Base-by-base conservation (phyloP, 345 rosid genomes). In the Pistacia integerrima region DNA sequence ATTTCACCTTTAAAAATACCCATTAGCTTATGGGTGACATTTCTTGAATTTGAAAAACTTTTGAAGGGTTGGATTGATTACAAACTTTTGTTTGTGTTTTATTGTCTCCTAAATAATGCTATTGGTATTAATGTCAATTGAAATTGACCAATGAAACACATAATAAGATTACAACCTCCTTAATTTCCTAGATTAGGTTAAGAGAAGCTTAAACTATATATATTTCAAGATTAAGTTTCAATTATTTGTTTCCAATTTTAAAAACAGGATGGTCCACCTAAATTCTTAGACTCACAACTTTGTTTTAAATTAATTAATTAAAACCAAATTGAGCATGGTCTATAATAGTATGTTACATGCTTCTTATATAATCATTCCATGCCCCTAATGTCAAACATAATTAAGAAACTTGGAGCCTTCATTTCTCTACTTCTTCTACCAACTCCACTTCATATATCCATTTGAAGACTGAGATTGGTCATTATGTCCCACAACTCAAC, bases 71-170 rank as follows among this genome's bases (percentile, higher is more conserved):
- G 52, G 36, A 11, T 11, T 4, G n/a, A 22, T n/a, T 4, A 63
- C 30, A 6, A 67, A 54, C 68, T 51, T 76, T 35, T 69, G 12
- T 35, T 20, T 48, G 35, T 73, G 67, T 67, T 14, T 51, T 16
- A n/a, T n/a, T 68, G 74, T 77, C 81, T 58, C 64, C 81, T 30
- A 51, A 64, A 1, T 7, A 41, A 41, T 54, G 57, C 57, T 16
- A 54, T 54, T 77, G n/a, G 25, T 25, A 25, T 25, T 25, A 25
- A 25, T 25, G 25, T 25, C 25, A 25, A 25, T 25, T 25, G 1
- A 25, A 25, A 25, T 25, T 25, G 25, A 25, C 0, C 25, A 25
- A 25, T 25, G 25, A 25, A 25, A 25, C 25, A 25, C 25, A 25
- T 25, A 25, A 25, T 7, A 30, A 30, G 9, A 18, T 18, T 54